phyloP scores from a whole-genome alignment of 148 eudicot genomes.

The Chenopodium quinoa region DNA sequence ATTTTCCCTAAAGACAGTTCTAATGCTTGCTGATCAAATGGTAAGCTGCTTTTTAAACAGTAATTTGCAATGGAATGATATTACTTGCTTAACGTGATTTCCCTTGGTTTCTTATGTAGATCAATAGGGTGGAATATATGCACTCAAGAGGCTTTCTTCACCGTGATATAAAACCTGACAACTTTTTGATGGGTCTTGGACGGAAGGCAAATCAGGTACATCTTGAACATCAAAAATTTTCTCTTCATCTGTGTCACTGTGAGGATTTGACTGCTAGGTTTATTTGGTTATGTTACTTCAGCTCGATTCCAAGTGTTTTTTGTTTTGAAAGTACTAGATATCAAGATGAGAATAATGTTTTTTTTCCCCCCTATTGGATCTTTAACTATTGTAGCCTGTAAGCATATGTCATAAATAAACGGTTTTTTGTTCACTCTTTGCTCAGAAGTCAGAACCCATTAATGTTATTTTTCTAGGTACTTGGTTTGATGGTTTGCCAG shows the following conservation, averaged over 20 bases:
- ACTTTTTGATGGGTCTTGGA: constrained; percentile 95
- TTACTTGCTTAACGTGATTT: constrained; percentile 2
- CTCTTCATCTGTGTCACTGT: background rate
- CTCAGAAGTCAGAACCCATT: background rate
- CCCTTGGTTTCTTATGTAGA: constrained; percentile 34
- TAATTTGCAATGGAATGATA: background rate
- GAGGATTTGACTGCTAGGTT: constrained; percentile 7
- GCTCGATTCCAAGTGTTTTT: background rate
- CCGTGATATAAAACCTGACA: constrained; percentile 97
- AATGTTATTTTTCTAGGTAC: too few relatives aligned
- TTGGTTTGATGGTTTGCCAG: background rate
- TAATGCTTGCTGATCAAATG: constrained; percentile 90
- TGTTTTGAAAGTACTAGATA: background rate
- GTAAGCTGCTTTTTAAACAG: constrained; percentile 37
- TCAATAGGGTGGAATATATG: constrained; percentile 86
- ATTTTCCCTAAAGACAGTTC: constrained; percentile 76
- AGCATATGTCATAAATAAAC: background rate
- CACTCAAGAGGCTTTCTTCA: constrained; percentile 99
- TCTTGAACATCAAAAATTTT: background rate
- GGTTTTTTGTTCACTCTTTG: background rate
- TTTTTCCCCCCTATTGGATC: background rate
- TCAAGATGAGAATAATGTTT: background rate
- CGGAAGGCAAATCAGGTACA: constrained; percentile 98
- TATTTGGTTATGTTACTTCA: background rate
- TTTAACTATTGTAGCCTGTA: background rate